phyloP scores from a whole-genome alignment of 441 rosid species.

The Mallotus repandus region DNA sequence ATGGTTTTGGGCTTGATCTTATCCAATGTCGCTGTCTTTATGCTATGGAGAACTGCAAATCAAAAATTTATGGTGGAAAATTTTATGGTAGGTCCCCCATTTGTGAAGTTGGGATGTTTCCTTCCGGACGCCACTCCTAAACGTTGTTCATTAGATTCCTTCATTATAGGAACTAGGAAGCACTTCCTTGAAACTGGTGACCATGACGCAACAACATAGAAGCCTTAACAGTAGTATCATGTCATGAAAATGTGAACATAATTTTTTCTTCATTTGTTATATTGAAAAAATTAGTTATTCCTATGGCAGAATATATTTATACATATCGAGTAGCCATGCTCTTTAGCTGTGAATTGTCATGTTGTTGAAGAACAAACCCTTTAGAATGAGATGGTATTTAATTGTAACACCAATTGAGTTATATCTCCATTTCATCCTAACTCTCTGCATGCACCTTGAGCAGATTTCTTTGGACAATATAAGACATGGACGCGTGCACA shows the following conservation, averaged over 20 bases:
- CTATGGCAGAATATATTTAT: background rate
- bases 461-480: conserved; percentile 85
- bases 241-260: background rate
- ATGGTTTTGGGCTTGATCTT: conserved; percentile 65
- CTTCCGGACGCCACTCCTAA: conserved; percentile 5
- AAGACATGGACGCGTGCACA: conserved; percentile 64
- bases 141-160: conserved; percentile 8
- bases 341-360: conserved; percentile 8
- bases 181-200: conserved; percentile 11
- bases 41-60: conserved; percentile 65
- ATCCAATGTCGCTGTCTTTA: conserved; percentile 65
- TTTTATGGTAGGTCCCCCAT: conserved; percentile 63
- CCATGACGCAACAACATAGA: background rate
- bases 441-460: conserved; percentile 28
- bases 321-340: background rate
- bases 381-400: background rate
- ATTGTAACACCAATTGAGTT: background rate
- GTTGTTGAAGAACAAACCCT: background rate
- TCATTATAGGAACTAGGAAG: background rate
- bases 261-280: background rate
- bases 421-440: conserved; percentile 11
- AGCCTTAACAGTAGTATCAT: background rate
- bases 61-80: conserved; percentile 58
- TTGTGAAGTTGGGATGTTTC: conserved; percentile 6
- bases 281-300: background rate